Conservation (phyloP, 345 rosid genomes). For the Gossypium herbaceum region DNA sequence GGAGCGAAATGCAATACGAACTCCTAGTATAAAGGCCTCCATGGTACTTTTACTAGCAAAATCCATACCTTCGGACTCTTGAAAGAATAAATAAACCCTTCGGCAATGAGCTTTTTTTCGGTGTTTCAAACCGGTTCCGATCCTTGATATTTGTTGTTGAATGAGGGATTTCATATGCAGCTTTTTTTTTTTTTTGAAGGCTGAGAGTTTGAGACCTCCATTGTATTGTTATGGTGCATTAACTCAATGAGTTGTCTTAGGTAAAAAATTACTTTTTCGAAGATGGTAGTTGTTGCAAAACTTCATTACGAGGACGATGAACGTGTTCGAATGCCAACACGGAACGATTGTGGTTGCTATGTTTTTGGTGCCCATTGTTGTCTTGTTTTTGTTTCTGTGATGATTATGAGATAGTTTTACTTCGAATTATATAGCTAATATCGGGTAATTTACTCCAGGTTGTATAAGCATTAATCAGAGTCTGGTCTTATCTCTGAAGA, state of each 20-base stretch:
- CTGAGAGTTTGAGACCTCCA: not conserved
- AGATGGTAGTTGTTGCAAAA: not conserved
- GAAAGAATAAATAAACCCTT: too few relatives aligned
- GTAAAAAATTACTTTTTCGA: not conserved
- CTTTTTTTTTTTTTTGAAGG: not conserved
- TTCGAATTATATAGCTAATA: not conserved
- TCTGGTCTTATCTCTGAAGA: slow-evolving; percentile 21
- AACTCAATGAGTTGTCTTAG: not conserved
- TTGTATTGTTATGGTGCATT: not conserved
- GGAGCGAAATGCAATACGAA: too few relatives aligned
- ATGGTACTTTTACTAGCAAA: too few relatives aligned
- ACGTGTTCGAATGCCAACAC: not conserved
- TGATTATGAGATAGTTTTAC: not conserved
- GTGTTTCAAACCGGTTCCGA: too few relatives aligned
- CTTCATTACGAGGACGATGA: not conserved
- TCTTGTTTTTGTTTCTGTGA: not conserved
- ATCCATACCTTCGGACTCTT: too few relatives aligned
- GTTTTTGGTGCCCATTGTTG: not conserved
- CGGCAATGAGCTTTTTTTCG: too few relatives aligned
- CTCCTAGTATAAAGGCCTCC: too few relatives aligned
- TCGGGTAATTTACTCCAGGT: slow-evolving; percentile 29
- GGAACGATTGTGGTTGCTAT: not conserved
- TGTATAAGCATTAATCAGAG: slow-evolving; percentile 30
- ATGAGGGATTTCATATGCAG: not conserved
- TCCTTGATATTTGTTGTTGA: not conserved